These are phyloP conservation scores for Gigaspora rosea DNA, from an alignment of 192 early-diverging fungal species.

Conservation along the genomic window DNA sequence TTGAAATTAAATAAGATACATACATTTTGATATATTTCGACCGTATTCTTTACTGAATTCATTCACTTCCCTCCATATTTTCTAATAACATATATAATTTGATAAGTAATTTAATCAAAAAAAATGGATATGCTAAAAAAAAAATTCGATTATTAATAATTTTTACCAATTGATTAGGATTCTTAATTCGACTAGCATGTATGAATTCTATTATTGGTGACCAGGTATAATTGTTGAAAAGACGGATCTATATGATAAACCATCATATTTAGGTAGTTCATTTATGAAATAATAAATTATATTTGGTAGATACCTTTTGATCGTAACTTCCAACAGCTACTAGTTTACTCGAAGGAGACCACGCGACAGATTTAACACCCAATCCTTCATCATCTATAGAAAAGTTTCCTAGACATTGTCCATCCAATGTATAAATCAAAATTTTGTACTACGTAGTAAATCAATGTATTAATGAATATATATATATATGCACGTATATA, in stretches of 20 bases:
- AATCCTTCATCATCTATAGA: conserved; percentile 63
- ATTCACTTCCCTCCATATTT: conserved; percentile 33
- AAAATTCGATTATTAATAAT: conserved; percentile 23
- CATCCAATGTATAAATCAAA: conserved; percentile 70
- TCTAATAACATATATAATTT: neutral
- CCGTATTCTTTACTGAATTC: conserved; percentile 25
- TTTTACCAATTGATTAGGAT: conserved; percentile 34
- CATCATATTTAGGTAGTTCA: conserved; percentile 1
- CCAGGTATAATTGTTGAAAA: conserved; percentile 76
- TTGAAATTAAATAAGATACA: neutral
- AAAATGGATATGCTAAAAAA: neutral
- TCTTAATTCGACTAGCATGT: conserved; percentile 52
- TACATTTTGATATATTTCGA: conserved; percentile 44
- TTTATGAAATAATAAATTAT: conserved; percentile 3
- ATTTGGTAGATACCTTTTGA: conserved; percentile 58
- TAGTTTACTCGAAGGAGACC: conserved; percentile 77
- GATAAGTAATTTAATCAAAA: neutral
- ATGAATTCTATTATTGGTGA: conserved; percentile 62
- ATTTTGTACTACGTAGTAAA: conserved; percentile 59
- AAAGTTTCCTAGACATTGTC: conserved; percentile 47
- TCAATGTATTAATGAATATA: conserved; percentile 19
- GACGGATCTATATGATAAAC: conserved; percentile 50
- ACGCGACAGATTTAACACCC: conserved; percentile 73
- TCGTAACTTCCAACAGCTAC: conserved; percentile 87
- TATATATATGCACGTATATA: too few species aligned